A percentile compares a stretch with the other conserved stretches of the same genome.
Evolutionary conservation across 2,329 filamentous ascomycete genomes (phyloP).

Genomic region (Curvularia verruculosa): DNA sequence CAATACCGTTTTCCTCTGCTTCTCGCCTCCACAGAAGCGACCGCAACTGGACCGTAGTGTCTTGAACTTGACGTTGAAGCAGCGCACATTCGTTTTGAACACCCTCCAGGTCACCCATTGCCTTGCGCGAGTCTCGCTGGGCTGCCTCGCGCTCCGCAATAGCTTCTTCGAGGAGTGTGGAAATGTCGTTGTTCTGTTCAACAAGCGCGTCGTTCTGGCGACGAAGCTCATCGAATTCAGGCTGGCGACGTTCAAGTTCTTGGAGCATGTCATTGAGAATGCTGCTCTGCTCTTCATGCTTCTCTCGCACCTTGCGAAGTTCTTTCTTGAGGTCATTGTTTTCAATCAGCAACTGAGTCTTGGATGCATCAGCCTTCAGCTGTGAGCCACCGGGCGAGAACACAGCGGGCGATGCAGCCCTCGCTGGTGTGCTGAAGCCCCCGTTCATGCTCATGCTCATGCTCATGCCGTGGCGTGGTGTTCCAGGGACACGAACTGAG

Average conservation of each 20-base stretch:
- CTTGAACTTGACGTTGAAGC: conserved; percentile 82
- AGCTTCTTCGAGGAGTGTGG: conserved; percentile 80
- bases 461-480: conserved; percentile 57
- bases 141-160: conserved; percentile 80
- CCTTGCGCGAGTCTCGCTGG: conserved; percentile 78
- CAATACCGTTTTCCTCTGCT: conserved; percentile 77
- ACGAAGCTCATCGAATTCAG: conserved; percentile 85
- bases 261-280: conserved; percentile 86
- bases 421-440: conserved; percentile 56
- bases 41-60: conserved; percentile 88
- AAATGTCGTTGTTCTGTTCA: conserved; percentile 76
- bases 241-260: conserved; percentile 82
- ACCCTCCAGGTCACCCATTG: conserved; percentile 72
- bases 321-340: conserved; percentile 70
- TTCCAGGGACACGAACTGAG: conserved; percentile 52
- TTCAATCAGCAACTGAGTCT: conserved; percentile 69
- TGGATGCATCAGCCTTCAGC: conserved; percentile 60
- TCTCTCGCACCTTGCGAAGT: conserved; percentile 74
- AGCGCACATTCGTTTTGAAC: conserved; percentile 73
- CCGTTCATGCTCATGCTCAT: conserved; percentile 53
- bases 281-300: conserved; percentile 73
- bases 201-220: conserved; percentile 81
- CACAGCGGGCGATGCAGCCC: conserved; percentile 57
- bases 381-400: conserved; percentile 63
- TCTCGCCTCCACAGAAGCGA: conserved; percentile 87